Conservation (phyloP, 768 basidiomycete species). For the Cystobasidium ongulense region DNA sequence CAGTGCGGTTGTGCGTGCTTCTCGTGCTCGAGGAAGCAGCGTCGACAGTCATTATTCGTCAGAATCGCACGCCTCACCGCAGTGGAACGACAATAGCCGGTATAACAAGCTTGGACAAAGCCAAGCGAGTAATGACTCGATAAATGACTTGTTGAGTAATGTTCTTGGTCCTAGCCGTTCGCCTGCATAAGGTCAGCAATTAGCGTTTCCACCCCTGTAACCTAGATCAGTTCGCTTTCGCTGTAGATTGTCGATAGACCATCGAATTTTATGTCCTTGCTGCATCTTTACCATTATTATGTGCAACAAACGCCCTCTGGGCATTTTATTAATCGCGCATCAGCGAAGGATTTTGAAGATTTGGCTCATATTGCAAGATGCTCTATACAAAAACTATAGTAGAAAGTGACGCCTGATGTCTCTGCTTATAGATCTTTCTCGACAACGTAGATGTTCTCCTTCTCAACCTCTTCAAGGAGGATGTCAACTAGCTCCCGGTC, state of each 20-base stretch:
- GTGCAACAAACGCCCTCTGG: too few relatives aligned
- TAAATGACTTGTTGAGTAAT: conserved; percentile 1
- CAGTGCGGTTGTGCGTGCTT: conserved; percentile 14
- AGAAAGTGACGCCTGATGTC: neutral
- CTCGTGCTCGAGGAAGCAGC: neutral
- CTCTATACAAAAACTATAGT: neutral
- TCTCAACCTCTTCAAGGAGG: conserved; percentile 40
- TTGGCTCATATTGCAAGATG: neutral
- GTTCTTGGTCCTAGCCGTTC: neutral
- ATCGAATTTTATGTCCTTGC: too few relatives aligned
- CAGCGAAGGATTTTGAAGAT: too few relatives aligned
- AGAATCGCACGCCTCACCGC: neutral
- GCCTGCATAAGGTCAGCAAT: neutral
- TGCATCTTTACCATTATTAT: too few relatives aligned
- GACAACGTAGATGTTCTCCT: conserved; percentile 43
- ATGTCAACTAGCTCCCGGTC: conserved; percentile 44
- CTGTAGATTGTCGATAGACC: too few relatives aligned
- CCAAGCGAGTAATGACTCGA: neutral
- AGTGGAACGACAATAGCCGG: neutral
- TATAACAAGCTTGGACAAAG: neutral
- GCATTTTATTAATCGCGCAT: too few relatives aligned
- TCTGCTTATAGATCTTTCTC: conserved; percentile 24
- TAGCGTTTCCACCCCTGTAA: neutral
- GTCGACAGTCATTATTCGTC: neutral
- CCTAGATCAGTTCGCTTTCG: neutral